A percentile compares a stretch with the other conserved stretches of the same genome.
These are phyloP conservation scores for Scytalidium sp. DNA, from an alignment of 2,329 filamentous ascomycete genomes.

Conservation along the genomic window DNA sequence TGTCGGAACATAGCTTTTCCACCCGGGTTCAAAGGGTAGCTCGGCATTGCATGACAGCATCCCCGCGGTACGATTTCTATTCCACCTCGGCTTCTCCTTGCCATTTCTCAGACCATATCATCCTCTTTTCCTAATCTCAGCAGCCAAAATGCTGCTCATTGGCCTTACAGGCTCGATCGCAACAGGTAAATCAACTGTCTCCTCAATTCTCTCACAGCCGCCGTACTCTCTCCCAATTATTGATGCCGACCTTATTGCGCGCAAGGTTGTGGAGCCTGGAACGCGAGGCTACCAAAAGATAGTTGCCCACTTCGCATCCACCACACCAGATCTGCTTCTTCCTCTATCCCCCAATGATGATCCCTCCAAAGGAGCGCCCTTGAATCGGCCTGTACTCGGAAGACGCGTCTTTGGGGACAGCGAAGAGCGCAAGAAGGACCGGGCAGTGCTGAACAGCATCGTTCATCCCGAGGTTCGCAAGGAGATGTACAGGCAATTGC, in stretches of 20 bases:
- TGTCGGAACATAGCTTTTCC: too few relatives aligned
- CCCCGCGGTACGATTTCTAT: not conserved
- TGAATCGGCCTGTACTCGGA: constrained; percentile 86
- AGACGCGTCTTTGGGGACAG: constrained; percentile 80
- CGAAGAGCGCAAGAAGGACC: constrained; percentile 66
- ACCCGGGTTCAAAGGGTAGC: too few relatives aligned
- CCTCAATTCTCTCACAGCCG: constrained; percentile 71
- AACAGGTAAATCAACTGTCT: constrained; percentile 97
- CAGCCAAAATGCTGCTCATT: constrained; percentile 77
- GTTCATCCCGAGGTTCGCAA: constrained; percentile 86
- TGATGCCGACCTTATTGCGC: constrained; percentile 90
- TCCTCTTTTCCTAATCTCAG: not conserved
- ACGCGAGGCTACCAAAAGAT: constrained; percentile 81
- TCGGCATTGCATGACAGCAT: not conserved
- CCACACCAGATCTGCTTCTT: constrained; percentile 81
- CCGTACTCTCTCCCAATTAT: constrained; percentile 88
- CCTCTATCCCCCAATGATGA: constrained; percentile 53
- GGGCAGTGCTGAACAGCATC: constrained; percentile 79
- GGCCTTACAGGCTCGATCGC: constrained; percentile 96
- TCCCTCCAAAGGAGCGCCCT: constrained; percentile 62
- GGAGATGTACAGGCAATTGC: constrained; percentile 74
- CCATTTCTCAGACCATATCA: not conserved
- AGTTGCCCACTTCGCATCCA: constrained; percentile 74
- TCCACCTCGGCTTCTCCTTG: not conserved
- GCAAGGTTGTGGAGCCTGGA: constrained; percentile 91